A percentile compares a stretch with the other conserved stretches of the same genome.
Evolutionary conservation across 495 filamentous ascomycete genomes (phyloP).

Genomic region (Paragyromitra xinjiangensis): DNA sequence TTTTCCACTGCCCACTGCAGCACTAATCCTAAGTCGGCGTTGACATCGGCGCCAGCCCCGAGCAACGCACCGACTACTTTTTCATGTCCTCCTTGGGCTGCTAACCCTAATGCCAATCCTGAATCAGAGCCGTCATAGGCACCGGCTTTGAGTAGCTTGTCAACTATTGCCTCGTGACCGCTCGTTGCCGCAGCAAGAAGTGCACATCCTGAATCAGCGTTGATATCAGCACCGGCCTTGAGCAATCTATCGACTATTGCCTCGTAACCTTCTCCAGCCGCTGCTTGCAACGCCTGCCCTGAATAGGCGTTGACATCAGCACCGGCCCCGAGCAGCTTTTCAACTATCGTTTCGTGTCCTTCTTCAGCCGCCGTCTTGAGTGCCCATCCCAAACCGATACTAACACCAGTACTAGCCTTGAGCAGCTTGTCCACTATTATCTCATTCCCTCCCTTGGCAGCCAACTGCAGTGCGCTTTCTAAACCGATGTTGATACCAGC

Average conservation of each 20-base stretch:
- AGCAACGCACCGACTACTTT: not conserved
- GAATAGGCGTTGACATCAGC: not conserved
- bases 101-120: not conserved
- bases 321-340: slow-evolving; percentile 6
- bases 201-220: not conserved
- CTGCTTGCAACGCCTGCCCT: no score
- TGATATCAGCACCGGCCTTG: not conserved
- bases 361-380: no score
- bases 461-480: not conserved
- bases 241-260: not conserved
- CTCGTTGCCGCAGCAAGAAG: not conserved
- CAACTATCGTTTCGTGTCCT: not conserved
- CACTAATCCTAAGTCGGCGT: not conserved
- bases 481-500: not conserved
- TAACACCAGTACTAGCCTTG: not conserved
- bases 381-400: no score
- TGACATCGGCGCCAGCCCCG: not conserved
- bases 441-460: not conserved
- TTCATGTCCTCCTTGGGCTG: not conserved
- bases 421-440: not conserved
- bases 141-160: slow-evolving; percentile 3
- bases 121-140: no score
- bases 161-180: not conserved
- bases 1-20: not conserved
- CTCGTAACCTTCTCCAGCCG: no score